Base-by-base conservation (phyloP, 225 moss, liverwort and hornwort genomes). In the Physcomitrium patens region DNA sequence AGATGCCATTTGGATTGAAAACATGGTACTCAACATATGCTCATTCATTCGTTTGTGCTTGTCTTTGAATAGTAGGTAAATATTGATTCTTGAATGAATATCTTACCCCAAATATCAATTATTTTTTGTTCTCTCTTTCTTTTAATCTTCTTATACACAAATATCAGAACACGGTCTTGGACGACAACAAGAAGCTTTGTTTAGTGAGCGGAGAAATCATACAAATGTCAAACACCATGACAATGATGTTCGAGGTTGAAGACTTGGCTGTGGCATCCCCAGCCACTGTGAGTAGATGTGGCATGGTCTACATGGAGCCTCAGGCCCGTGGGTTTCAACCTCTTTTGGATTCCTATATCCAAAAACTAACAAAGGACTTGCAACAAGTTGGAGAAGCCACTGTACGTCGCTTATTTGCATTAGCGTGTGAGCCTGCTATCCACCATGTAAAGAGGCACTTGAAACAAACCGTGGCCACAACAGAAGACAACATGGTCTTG, bases 301-400 rank as follows among this genome's bases (percentile, higher is more conserved):
- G 94, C 50, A 94, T 94, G 94, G 86, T 94, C 0, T 94, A 92
- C 53, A 92, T 94, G 91, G 94, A 94, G 51, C 94, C 92, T 3
- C 81, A 69, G 69, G 90, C 90, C 10, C 85, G 89, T 52, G 94
- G 94, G 5, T 90, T 92, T 71, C 76, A 85, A 67, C 94, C 94
- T 37, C 86, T 94, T 8, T 43, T 92, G 31, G 81, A 88, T 22
- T 94, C 83, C 14, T 95, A 91, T 80, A n/a, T 96, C 47, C 86
- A 88, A 54, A 90, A 85, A 74, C 85, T 91, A 16, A 74, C 85
- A 0, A 83, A 82, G 17, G 84, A 88, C 58, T 77, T 95, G 11
- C 77, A 83, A 9, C 73, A 47, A 19, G 78, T 78, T 68, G 89
- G 79, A 59, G 93, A 90, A 19, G 79, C 83, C 48, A 85, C 75